phyloP scores from a whole-genome alignment of 2,329 filamentous ascomycete genomes.

The Pyrenochaeta sp. region DNA sequence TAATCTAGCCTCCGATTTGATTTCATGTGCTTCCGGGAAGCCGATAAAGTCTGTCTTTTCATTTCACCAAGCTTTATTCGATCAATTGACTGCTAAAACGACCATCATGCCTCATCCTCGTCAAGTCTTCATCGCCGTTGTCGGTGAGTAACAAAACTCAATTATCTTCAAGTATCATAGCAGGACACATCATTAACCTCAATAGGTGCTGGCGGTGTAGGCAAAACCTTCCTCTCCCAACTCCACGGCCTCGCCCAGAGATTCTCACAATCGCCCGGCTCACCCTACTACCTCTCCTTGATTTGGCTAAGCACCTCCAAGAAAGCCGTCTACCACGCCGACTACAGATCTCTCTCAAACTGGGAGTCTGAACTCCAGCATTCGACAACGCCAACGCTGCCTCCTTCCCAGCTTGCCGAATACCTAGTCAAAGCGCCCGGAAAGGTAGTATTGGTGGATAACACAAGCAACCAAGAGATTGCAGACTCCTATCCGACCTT shows the following conservation, averaged over 20 bases:
- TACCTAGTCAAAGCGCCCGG: constrained; percentile 81
- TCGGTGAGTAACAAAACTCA: constrained; percentile 44
- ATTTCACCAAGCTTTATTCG: constrained; percentile 7
- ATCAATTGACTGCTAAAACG: constrained; percentile 15
- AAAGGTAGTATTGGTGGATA: constrained; percentile 88
- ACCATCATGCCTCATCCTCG: constrained; percentile 52
- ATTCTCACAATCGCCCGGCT: constrained; percentile 59
- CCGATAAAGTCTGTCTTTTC: background rate
- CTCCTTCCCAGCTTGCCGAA: constrained; percentile 74
- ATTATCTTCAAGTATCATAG: background rate
- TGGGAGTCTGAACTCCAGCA: constrained; percentile 69
- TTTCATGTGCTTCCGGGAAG: constrained; percentile 2
- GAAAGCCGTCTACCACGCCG: constrained; percentile 77
- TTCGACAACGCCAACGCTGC: constrained; percentile 70
- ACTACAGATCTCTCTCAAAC: constrained; percentile 73
- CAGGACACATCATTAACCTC: constrained; percentile 7
- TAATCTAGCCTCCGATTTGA: background rate
- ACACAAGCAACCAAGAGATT: constrained; percentile 89
- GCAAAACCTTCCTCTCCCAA: constrained; percentile 88
- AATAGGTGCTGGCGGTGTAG: constrained; percentile 88
- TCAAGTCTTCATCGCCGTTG: constrained; percentile 58
- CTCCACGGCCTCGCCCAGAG: constrained; percentile 73
- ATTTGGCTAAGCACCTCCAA: constrained; percentile 87
- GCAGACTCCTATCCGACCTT: constrained; percentile 84
- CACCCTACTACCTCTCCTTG: constrained; percentile 75